A percentile compares a stretch with the other conserved stretches of the same genome.
phyloP scores from a whole-genome alignment of 768 basidiomycete genomes.

The Trametes punicea region DNA sequence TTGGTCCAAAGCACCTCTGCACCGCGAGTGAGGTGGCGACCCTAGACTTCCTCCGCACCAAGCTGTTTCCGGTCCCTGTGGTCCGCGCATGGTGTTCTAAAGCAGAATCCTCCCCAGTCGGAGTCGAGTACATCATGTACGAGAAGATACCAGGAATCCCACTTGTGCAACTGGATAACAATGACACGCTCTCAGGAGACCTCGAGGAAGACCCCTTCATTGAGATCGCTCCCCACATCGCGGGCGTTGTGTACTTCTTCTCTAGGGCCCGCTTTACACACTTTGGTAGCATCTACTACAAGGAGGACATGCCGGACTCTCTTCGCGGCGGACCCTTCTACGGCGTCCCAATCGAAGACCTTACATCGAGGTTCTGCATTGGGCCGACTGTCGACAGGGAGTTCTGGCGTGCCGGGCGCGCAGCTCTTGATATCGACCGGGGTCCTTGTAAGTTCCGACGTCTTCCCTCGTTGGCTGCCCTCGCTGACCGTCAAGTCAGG shows the following conservation, averaged over 20 bases:
- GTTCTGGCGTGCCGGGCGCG: conserved; percentile 16
- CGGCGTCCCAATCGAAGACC: neutral
- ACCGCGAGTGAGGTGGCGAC: conserved; percentile 48
- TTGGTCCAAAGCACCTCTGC: conserved; percentile 36
- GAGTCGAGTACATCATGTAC: conserved; percentile 46
- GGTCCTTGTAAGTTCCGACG: conserved; percentile 13
- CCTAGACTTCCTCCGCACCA: conserved; percentile 38
- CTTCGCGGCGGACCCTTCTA: conserved; percentile 16
- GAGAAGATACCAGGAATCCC: conserved; percentile 29
- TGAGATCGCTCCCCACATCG: neutral
- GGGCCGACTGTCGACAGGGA: conserved; percentile 19
- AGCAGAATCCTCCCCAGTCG: conserved; percentile 37
- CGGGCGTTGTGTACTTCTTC: neutral
- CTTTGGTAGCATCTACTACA: conserved; percentile 21
- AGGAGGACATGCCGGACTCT: conserved; percentile 14
- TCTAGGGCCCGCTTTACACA: conserved; percentile 10
- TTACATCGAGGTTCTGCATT: conserved; percentile 13
- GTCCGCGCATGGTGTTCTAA: conserved; percentile 37
- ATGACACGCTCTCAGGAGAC: too few species aligned
- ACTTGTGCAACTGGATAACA: conserved; percentile 1
- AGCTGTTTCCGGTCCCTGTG: conserved; percentile 39
- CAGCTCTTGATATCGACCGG: conserved; percentile 10
- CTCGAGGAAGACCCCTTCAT: too few species aligned
- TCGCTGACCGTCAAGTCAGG: neutral
- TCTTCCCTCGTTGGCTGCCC: neutral